A percentile compares a stretch with the other conserved stretches of the same genome.
Conservation (phyloP, 2,329 filamentous ascomycete genomes). For the Dactylellina leptospora region DNA sequence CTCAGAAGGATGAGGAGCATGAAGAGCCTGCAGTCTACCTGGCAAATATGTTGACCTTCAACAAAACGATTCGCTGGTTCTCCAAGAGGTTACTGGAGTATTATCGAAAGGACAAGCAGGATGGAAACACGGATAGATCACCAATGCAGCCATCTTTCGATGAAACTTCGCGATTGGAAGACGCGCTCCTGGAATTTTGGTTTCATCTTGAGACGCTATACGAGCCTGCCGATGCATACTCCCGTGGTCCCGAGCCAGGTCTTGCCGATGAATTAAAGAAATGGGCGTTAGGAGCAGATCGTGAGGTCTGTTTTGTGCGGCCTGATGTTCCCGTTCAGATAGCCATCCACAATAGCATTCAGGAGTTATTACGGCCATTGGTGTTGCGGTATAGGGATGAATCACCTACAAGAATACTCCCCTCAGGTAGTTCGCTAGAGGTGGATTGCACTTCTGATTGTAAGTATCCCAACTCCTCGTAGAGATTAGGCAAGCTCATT, state of each 20-base stretch:
- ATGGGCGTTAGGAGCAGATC: background rate
- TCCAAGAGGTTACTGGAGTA: background rate
- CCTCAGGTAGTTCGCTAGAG: too few relatives aligned
- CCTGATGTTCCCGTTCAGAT: background rate
- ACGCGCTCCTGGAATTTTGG: background rate
- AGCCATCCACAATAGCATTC: background rate
- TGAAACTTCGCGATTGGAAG: background rate
- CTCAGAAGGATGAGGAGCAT: background rate
- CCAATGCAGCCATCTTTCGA: background rate
- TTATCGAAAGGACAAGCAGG: background rate
- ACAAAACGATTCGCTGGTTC: background rate
- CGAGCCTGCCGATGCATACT: background rate
- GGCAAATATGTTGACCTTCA: background rate
- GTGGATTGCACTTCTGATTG: background rate
- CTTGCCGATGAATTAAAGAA: background rate
- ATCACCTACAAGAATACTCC: background rate
- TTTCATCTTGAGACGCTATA: background rate
- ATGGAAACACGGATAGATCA: background rate
- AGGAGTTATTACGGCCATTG: background rate
- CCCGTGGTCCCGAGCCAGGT: too few relatives aligned
- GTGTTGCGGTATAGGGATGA: background rate
- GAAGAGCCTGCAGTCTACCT: background rate
- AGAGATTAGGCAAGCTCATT: background rate
- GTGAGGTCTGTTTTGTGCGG: background rate
- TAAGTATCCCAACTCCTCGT: background rate